Percentiles rank a stretch among this genome's conserved stretches.
Conservation (phyloP, 1,284 basidiomycete genomes). For the Sporisorium exsertum region DNA sequence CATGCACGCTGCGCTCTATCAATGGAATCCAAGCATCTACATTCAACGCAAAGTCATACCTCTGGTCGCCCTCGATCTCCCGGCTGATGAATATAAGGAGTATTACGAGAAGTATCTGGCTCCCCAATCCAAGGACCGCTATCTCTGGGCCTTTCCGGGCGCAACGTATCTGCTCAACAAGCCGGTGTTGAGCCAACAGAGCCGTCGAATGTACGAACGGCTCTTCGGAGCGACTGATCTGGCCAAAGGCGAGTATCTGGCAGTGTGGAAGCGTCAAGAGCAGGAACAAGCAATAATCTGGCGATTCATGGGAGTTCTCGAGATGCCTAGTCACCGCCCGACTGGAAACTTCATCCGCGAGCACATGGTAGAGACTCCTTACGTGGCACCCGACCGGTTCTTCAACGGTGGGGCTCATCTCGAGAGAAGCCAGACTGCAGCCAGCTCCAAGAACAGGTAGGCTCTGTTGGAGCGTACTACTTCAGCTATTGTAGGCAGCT, state of each 20-base stretch:
- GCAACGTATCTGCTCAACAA: background rate
- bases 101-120: background rate
- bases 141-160: background rate
- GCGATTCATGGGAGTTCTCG: background rate
- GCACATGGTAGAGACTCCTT: background rate
- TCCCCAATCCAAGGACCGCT: background rate
- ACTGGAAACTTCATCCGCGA: background rate
- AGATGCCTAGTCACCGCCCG: background rate
- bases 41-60: background rate
- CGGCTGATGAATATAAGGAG: background rate
- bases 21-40: background rate
- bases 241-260: background rate
- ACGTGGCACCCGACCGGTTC: background rate
- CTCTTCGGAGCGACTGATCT: background rate
- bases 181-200: background rate
- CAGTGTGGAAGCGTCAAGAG: background rate
- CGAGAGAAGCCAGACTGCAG: background rate
- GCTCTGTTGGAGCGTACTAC: background rate
- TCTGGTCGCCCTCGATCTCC: background rate
- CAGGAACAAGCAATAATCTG: background rate
- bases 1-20: background rate
- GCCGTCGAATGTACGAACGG: background rate
- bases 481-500: background rate
- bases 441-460: background rate
- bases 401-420: slow-evolving; percentile 3